phyloP scores from a whole-genome alignment of 1,284 basidiomycete species.

The Hymenochaete sp. region DNA sequence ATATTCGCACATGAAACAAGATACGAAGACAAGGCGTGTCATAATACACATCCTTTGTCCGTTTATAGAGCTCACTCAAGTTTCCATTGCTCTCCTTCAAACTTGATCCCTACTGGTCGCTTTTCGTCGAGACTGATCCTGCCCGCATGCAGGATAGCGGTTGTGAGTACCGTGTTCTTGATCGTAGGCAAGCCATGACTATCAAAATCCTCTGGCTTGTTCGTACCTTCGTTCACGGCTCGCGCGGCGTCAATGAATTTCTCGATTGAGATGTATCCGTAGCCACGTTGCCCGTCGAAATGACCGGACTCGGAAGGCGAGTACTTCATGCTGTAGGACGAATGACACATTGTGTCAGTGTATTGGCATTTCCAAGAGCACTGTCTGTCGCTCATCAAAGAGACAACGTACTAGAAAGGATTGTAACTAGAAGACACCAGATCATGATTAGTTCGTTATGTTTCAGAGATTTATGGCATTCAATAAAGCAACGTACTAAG shows the following conservation, averaged over 20 bases:
- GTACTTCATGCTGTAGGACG: conserved; percentile 72
- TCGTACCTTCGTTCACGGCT: conserved; percentile 63
- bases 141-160: conserved; percentile 87
- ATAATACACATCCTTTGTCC: too few relatives aligned
- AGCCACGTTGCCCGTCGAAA: conserved; percentile 89
- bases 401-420: conserved; percentile 73
- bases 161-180: conserved; percentile 80
- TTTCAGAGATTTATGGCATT: neutral
- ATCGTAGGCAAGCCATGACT: conserved; percentile 79
- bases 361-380: too few relatives aligned
- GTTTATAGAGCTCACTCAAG: conserved; percentile 44
- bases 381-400: too few relatives aligned
- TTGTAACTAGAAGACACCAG: conserved; percentile 41
- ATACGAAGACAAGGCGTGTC: too few relatives aligned
- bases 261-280: conserved; percentile 86
- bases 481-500: conserved; percentile 34
- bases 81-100: conserved; percentile 55
- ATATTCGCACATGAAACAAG: too few relatives aligned
- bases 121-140: conserved; percentile 84
- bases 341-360: conserved; percentile 4
- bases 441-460: conserved; percentile 2
- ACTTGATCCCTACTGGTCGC: conserved; percentile 69
- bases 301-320: conserved; percentile 84
- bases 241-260: conserved; percentile 81
- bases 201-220: conserved; percentile 68